Conservation (phyloP, 345 rosid genomes). For the Noccaea caerulescens region DNA sequence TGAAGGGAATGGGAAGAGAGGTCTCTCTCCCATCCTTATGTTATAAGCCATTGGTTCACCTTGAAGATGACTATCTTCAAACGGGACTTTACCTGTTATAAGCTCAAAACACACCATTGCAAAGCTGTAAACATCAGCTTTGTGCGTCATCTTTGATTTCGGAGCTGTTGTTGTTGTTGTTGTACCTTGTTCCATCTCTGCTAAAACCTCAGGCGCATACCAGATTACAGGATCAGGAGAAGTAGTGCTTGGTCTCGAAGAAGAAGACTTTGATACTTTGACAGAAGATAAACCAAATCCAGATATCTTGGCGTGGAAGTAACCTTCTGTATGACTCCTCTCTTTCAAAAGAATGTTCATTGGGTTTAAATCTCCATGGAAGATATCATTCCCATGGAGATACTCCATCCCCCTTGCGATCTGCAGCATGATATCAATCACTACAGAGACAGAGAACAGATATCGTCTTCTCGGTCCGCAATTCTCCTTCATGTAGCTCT, state of each 20-base stretch:
- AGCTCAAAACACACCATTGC: conserved; percentile 88
- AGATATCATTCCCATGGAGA: conserved; percentile 64
- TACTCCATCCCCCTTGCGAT: conserved; percentile 92
- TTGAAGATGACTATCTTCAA: conserved; percentile 88
- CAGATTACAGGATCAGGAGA: conserved; percentile 57
- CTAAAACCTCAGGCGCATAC: conserved; percentile 84
- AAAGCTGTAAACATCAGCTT: conserved; percentile 92
- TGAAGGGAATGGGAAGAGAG: conserved; percentile 71
- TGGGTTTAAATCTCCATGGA: conserved; percentile 78
- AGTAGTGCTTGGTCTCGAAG: conserved; percentile 35
- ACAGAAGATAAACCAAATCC: conserved; percentile 63
- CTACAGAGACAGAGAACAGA: conserved; percentile 57
- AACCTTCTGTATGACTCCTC: conserved; percentile 70
- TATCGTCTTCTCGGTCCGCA: conserved; percentile 61
- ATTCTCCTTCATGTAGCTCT: conserved; percentile 66
- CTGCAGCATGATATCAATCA: conserved; percentile 81
- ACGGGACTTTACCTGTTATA: conserved; percentile 81
- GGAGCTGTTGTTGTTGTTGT: conserved; percentile 13
- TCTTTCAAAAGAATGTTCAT: conserved; percentile 64
- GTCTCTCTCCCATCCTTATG: conserved; percentile 84
- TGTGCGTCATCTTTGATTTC: conserved; percentile 56
- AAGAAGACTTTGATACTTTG: conserved; percentile 41
- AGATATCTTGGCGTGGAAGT: conserved; percentile 66
- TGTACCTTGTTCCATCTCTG: conserved; percentile 53
- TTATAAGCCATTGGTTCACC: conserved; percentile 72